Percentiles rank a stretch among this genome's conserved stretches.
Conservation (phyloP, 192 early-diverging fungal genomes). For the Lunasporangiospora selenospora region DNA sequence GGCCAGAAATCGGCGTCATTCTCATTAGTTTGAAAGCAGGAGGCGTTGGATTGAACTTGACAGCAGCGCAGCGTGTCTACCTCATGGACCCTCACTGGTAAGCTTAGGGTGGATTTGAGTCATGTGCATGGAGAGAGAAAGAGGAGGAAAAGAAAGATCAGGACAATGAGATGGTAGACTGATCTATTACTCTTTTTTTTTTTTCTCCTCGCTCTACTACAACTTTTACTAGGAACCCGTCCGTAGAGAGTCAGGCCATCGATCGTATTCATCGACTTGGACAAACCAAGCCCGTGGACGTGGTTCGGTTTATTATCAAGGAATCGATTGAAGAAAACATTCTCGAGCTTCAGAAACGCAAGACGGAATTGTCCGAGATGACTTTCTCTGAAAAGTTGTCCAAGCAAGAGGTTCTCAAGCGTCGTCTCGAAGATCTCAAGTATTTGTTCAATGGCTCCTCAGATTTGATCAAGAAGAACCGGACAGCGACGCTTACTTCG, state of each 20-base stretch:
- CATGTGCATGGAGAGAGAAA: constrained; percentile 55
- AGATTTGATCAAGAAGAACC: constrained; percentile 30
- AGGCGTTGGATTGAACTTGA: constrained; percentile 81
- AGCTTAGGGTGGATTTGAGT: no score
- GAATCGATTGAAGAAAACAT: constrained; percentile 63
- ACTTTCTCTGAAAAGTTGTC: constrained; percentile 49
- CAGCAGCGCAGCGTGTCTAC: constrained; percentile 70
- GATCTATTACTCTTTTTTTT: no score
- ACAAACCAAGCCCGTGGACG: constrained; percentile 66
- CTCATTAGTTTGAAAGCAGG: constrained; percentile 77
- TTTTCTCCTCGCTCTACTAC: no score
- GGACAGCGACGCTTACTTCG: no score
- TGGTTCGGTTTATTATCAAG: constrained; percentile 70
- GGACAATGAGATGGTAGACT: no score
- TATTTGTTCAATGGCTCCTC: constrained; percentile 48
- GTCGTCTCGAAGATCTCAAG: constrained; percentile 48
- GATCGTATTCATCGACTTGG: constrained; percentile 88
- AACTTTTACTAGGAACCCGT: constrained; percentile 75
- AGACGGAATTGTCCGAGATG: constrained; percentile 49
- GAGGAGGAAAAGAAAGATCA: no score
- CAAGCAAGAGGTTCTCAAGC: constrained; percentile 47
- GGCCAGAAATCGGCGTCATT: constrained; percentile 58
- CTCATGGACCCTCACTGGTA: constrained; percentile 66
- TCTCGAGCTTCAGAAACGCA: constrained; percentile 59
- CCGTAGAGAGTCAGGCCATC: constrained; percentile 83